Base-by-base conservation (phyloP, 192 early-diverging fungal species). In the Backusella psychrophila region DNA sequence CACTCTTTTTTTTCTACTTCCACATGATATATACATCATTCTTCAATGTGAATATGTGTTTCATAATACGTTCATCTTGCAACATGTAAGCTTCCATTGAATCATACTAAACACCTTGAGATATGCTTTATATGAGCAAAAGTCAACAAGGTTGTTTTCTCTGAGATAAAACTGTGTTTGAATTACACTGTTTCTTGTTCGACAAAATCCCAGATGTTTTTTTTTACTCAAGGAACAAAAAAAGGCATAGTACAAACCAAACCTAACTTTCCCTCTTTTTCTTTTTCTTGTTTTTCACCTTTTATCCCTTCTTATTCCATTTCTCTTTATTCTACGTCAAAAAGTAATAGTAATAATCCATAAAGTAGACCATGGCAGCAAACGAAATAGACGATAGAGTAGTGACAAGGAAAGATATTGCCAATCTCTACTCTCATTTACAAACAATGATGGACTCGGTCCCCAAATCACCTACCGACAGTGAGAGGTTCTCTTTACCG, bases 341-440 rank as follows among this genome's bases (percentile, higher is more conserved):
- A 33, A 68, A 36, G 1, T 15, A 68, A 19, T 68, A 34, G 17
- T 38, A 39, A 39, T 39, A 39, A 12, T 39, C 11, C 38, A 39
- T 12, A 39, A 33, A 34, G 38, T n/a, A 35, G 38, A 68, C 34
- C 52, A 63, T 63, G 56, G 26, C 56, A 63, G 23, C 56, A 4
- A 63, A 63, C 26, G 56, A 63, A 26, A 63, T 63, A 63, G 56
- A 63, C 56, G 70, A 71, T 19, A 71, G 42, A 26, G 15, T 29
- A 42, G 81, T 85, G 9, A 84, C 86, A 23, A 79, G 79, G n/a
- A 84, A 84, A 72, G 86, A 87, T 53, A 87, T 87, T 74, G 84
- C 84, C 39, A 84, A 85, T 65, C 77, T 87, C 0, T 87, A 87
- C 74, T 87, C 86, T n/a, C 84, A 85, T 49, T 77, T 87, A 66